A percentile compares a stretch with the other conserved stretches of the same genome.
Conservation (phyloP, 495 filamentous ascomycete genomes). For the Hypomontagnella monticulosa region DNA sequence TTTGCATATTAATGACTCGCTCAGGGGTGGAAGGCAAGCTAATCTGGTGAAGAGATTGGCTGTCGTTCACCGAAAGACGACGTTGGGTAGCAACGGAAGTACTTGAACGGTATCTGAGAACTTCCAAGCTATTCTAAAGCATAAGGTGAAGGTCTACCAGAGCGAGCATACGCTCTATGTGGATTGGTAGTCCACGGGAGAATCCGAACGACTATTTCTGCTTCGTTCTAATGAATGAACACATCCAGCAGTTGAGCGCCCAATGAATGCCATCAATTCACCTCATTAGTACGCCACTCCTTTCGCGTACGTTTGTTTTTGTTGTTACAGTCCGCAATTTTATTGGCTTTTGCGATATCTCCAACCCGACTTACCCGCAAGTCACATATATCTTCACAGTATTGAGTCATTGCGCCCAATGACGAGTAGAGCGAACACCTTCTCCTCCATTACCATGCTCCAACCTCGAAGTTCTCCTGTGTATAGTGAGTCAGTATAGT, state of each 20-base stretch:
- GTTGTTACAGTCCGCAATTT: slow-evolving; percentile 28
- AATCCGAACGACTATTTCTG: slow-evolving; percentile 20
- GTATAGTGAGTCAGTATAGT: slow-evolving; percentile 3
- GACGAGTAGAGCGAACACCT: slow-evolving; percentile 5
- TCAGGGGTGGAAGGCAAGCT: not conserved
- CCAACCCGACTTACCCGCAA: slow-evolving; percentile 14
- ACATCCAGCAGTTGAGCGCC: slow-evolving; percentile 8
- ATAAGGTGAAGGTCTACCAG: not conserved
- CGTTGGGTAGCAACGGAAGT: not conserved
- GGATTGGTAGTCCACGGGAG: not conserved
- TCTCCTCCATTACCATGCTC: slow-evolving; percentile 68
- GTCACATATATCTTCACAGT: not conserved
- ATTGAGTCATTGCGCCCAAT: slow-evolving; percentile 42
- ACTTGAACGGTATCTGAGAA: slow-evolving; percentile 5
- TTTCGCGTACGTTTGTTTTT: slow-evolving; percentile 18
- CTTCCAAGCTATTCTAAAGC: not conserved
- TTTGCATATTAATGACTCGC: not conserved
- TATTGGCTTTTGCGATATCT: slow-evolving; percentile 11
- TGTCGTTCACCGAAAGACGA: slow-evolving; percentile 11
- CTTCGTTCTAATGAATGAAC: slow-evolving; percentile 24
- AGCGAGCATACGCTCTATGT: not conserved
- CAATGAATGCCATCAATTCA: slow-evolving; percentile 11
- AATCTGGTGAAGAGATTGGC: not conserved
- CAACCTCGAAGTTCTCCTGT: slow-evolving; percentile 82
- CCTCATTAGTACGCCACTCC: slow-evolving; percentile 23